These are phyloP conservation scores for Colletotrichum filicis DNA, from an alignment of 2,329 filamentous ascomycete genomes.

Conservation along the genomic window DNA sequence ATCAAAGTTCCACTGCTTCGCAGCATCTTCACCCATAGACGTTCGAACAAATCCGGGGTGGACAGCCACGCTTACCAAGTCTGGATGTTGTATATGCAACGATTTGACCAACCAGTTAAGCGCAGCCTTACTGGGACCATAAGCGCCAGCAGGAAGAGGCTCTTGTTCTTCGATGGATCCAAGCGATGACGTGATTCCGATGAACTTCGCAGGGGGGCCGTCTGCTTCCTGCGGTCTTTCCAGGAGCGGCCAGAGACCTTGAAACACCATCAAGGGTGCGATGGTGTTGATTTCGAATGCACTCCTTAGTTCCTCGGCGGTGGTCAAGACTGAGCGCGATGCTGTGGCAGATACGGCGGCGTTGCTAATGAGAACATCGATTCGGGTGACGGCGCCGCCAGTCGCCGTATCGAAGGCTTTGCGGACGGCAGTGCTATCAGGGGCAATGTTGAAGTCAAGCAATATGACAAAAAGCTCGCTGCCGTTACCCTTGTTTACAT, in stretches of 20 bases:
- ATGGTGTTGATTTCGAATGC: constrained; percentile 58
- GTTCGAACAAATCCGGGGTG: constrained; percentile 53
- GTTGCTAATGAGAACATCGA: constrained; percentile 66
- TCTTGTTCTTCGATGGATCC: constrained; percentile 47
- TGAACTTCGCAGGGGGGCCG: constrained; percentile 43
- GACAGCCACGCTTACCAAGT: constrained; percentile 43
- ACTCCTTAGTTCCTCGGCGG: constrained; percentile 46
- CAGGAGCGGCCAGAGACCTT: constrained; percentile 50
- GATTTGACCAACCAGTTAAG: constrained; percentile 47
- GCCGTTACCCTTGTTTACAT: constrained; percentile 40
- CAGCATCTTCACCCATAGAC: constrained; percentile 43
- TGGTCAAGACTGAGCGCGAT: constrained; percentile 42
- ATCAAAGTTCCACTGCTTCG: constrained; percentile 44
- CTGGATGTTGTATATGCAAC: constrained; percentile 42
- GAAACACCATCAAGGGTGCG: constrained; percentile 48
- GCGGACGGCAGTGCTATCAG: constrained; percentile 37
- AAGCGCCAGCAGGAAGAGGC: constrained; percentile 45
- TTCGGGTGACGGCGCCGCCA: constrained; percentile 44
- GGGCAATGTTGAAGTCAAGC: constrained; percentile 48
- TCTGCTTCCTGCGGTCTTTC: constrained; percentile 33
- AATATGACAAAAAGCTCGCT: constrained; percentile 48
- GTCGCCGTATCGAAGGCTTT: constrained; percentile 41
- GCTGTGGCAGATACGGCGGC: constrained; percentile 52
- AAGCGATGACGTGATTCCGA: constrained; percentile 49
- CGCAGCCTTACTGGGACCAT: constrained; percentile 49